phyloP scores from a whole-genome alignment of 352 stramenopile genomes.

The Phytophthora fragariae region DNA sequence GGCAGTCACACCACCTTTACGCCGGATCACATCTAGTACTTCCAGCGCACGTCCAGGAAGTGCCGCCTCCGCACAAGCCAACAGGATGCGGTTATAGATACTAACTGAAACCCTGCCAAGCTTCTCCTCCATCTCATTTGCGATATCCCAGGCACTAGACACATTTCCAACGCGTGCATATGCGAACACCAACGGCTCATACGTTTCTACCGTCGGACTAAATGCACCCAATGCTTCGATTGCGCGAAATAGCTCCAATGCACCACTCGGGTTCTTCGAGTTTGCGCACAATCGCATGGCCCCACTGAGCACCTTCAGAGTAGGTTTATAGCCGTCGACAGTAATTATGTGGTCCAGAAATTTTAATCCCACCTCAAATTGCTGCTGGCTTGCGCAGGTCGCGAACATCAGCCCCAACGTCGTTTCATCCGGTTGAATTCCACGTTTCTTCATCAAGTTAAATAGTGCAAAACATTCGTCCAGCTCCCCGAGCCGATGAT shows the following conservation, averaged over 20 bases:
- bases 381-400: conserved; percentile 49
- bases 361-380: conserved; percentile 59
- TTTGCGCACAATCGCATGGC: conserved; percentile 61
- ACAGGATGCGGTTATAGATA: conserved; percentile 68
- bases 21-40: conserved; percentile 49
- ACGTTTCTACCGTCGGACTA: conserved; percentile 49
- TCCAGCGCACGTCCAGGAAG: conserved; percentile 49
- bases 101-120: conserved; percentile 46
- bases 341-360: conserved; percentile 75
- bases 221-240: conserved; percentile 52
- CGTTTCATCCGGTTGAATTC: conserved; percentile 49
- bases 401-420: conserved; percentile 72
- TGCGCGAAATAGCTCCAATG: conserved; percentile 58
- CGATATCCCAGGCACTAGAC: conserved; percentile 44
- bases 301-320: conserved; percentile 57
- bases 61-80: conserved; percentile 59
- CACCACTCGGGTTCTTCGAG: conserved; percentile 51
- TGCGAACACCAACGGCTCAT: conserved; percentile 58
- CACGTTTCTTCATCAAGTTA: conserved; percentile 63
- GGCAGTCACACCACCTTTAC: conserved; percentile 33
- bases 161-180: conserved; percentile 65
- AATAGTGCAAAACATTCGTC: conserved; percentile 62
- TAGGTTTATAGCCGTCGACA: conserved; percentile 47
- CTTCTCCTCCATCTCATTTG: conserved; percentile 52
- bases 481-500: conserved; percentile 56